Base-by-base conservation (phyloP, 345 rosid species). In the Melaleuca alternifolia region DNA sequence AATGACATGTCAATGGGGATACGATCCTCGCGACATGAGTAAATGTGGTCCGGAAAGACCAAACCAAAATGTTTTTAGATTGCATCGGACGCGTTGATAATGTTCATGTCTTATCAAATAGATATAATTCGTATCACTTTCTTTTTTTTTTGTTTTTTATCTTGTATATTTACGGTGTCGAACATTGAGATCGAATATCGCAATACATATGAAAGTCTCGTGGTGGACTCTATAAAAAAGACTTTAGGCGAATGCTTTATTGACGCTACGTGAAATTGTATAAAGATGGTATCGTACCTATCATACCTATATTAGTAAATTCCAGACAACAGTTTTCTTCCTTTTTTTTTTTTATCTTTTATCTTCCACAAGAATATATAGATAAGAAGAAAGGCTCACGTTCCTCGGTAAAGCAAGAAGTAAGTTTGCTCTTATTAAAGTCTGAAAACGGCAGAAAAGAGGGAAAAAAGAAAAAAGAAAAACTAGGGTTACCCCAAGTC, bases 111-210 rank as follows among this genome's bases (percentile, higher is more conserved):
- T n/a, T n/a, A n/a, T n/a, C n/a, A n/a, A n/a, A n/a, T n/a, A n/a
- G n/a, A n/a, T n/a, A n/a, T n/a, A n/a, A n/a, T n/a, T n/a, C n/a
- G n/a, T n/a, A n/a, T n/a, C n/a, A n/a, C n/a, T n/a, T n/a, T n/a
- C n/a, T n/a, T n/a, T n/a, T n/a, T n/a, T n/a, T n/a, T n/a, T n/a
- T n/a, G n/a, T n/a, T n/a, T n/a, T n/a, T n/a, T n/a, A n/a, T n/a
- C 18, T 18, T 33, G 48, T 18, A 18, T 18, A 33, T 37, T 5
- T 1, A 33, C 0, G 2, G 0, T 4, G 7, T 0, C 0, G 0
- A 71, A 18, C 7, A 18, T 37, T 37, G 33, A 21, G 7, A 18
- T 37, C 9, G 4, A 71, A 20, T 20, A 20, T 18, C 3, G 5
- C 4, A 37, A 0, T 41, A 71, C 7, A 1, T 30, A 2, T 1